Evolutionary conservation across 345 rosid species (phyloP).

Genomic region (Linum tenue): DNA sequence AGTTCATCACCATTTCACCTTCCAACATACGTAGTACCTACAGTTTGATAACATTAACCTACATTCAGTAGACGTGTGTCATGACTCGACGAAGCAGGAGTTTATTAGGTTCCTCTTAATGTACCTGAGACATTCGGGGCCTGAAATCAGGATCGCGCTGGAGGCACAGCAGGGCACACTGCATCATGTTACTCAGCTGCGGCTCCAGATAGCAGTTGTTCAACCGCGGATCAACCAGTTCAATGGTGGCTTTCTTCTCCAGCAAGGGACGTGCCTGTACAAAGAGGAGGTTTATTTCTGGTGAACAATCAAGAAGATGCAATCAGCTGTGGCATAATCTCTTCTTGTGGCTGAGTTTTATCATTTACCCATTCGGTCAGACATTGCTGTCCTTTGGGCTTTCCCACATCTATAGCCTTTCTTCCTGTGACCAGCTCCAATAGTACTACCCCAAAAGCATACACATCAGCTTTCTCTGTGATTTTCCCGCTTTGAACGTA

Average conservation of each 20-base stretch:
- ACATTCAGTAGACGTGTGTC: not conserved
- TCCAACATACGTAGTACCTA: constrained; percentile 89
- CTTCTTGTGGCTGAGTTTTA: not conserved
- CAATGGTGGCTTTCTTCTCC: constrained; percentile 11
- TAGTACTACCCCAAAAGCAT: constrained; percentile 2
- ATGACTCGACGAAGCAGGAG: not conserved
- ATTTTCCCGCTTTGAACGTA: not conserved
- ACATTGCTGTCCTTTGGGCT: constrained; percentile 1
- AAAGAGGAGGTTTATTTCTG: not conserved
- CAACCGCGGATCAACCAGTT: constrained; percentile 20
- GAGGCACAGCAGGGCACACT: constrained; percentile 19
- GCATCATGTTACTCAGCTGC: constrained; percentile 19
- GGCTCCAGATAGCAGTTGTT: constrained; percentile 8
- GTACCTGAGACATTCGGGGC: constrained; percentile 28
- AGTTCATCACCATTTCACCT: constrained; percentile 42
- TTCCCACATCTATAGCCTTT: not conserved
- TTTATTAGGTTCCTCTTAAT: no score
- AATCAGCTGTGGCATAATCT: not conserved
- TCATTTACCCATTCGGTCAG: constrained; percentile 4
- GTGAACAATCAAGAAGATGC: no score
- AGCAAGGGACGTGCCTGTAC: constrained; percentile 26
- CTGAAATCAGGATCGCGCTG: constrained; percentile 18
- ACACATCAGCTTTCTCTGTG: not conserved
- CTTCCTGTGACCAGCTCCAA: not conserved
- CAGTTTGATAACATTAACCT: constrained; percentile 3